Evolutionary conservation across 306 rosid genomes (phyloP).

Genomic region (Rosa rugosa): DNA sequence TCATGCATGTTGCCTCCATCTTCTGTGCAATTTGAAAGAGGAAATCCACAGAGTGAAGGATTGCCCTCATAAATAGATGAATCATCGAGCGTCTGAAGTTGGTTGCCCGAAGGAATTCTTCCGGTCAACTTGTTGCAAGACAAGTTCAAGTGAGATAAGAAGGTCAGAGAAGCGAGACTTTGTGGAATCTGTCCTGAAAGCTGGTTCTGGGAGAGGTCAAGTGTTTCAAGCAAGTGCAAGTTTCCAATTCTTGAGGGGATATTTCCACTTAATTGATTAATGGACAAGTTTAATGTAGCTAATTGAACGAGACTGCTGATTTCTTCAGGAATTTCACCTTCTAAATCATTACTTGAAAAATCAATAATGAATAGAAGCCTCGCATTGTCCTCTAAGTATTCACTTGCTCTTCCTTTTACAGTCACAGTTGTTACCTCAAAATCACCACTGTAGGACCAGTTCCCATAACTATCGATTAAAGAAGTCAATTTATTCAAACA

Average conservation of each 20-base stretch:
- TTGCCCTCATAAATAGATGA: slow-evolving; percentile 1
- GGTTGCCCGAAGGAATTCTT: not conserved
- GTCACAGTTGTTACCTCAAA: not conserved
- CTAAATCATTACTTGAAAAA: not conserved
- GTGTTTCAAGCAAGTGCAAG: not conserved
- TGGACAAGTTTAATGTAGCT: not conserved
- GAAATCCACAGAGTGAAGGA: not conserved
- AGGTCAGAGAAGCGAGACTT: not conserved
- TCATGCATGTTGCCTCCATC: not conserved
- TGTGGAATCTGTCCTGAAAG: not conserved
- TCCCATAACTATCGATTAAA: not conserved
- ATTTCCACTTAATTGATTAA: not conserved
- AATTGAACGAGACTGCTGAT: not conserved
- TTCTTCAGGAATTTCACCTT: slow-evolving; percentile 1
- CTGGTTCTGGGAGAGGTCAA: not conserved
- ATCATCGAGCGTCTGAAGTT: not conserved
- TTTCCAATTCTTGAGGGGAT: not conserved
- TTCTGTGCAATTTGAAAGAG: not conserved
- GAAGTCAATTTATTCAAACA: not conserved
- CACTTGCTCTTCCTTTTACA: not conserved
- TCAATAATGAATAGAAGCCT: fast-evolving
- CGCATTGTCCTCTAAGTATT: not conserved
- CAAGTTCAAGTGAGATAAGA: not conserved
- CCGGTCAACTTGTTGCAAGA: not conserved
- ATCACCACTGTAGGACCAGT: not conserved